Conservation (phyloP, 2,329 filamentous ascomycete species). For the Ophiostoma angusticollis region DNA sequence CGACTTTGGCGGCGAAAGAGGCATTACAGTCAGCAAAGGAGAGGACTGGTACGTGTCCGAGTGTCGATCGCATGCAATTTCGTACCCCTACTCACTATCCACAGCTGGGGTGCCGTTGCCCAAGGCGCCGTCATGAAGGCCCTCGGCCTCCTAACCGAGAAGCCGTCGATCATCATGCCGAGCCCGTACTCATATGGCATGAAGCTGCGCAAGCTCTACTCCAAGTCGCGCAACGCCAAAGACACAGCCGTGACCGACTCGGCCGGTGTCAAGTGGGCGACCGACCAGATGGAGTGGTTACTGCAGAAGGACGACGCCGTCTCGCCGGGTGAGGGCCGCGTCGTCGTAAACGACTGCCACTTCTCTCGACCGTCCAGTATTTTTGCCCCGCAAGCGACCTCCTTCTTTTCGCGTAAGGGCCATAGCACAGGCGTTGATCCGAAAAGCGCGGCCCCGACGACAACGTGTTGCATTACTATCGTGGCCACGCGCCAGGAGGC, state of each 20-base stretch:
- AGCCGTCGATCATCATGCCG: slow-evolving; percentile 10
- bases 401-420: slow-evolving; percentile 2
- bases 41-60: slow-evolving; percentile 11
- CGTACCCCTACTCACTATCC: neutral
- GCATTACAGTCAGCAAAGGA: slow-evolving; percentile 15
- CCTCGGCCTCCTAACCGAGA: slow-evolving; percentile 16
- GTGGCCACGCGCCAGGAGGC: slow-evolving; percentile 13
- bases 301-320: slow-evolving; percentile 15
- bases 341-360: slow-evolving; percentile 14
- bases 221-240: slow-evolving; percentile 10
- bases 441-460: neutral
- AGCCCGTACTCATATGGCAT: slow-evolving; percentile 16
- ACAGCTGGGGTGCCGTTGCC: slow-evolving; percentile 17
- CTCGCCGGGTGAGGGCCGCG: slow-evolving; percentile 13
- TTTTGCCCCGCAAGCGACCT: neutral
- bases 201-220: slow-evolving; percentile 13
- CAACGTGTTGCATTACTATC: slow-evolving; percentile 13
- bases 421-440: neutral
- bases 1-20: slow-evolving; percentile 10
- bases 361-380: slow-evolving; percentile 13
- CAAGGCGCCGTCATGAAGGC: slow-evolving; percentile 18
- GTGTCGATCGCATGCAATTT: neutral
- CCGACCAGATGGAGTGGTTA: slow-evolving; percentile 17
- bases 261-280: slow-evolving; percentile 15
- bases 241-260: slow-evolving; percentile 11